phyloP scores from a whole-genome alignment of 164 flowering plant species.

The Kingdonia uniflora region DNA sequence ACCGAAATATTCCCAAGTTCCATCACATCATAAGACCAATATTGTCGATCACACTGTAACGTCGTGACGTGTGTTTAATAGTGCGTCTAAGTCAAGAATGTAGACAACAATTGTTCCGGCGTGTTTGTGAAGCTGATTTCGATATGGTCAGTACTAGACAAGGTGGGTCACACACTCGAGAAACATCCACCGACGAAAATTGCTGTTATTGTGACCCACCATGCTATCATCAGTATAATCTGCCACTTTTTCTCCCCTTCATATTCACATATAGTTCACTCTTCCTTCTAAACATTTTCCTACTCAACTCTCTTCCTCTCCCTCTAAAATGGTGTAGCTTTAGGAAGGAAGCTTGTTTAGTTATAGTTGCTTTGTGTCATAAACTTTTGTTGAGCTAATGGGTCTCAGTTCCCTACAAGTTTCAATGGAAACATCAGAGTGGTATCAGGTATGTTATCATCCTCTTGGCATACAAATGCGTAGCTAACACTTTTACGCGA shows the following conservation, averaged over 20 bases:
- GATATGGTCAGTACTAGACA: slow-evolving; percentile 2
- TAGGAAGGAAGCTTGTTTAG: neutral
- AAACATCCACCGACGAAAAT: slow-evolving; percentile 18
- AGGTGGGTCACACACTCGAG: slow-evolving; percentile 6
- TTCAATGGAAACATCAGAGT: slow-evolving; percentile 86
- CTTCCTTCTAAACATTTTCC: neutral
- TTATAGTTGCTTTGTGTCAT: neutral
- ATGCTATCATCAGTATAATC: slow-evolving; percentile 5
- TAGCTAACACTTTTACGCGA: too few species aligned
- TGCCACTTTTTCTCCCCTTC: slow-evolving; percentile 40
- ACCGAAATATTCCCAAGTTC: slow-evolving; percentile 36
- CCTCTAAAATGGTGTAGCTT: neutral
- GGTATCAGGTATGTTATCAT: slow-evolving; percentile 61
- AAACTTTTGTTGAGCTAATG: slow-evolving; percentile 24
- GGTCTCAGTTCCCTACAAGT: slow-evolving; percentile 68
- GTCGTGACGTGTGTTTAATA: slow-evolving; percentile 34
- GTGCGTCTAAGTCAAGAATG: slow-evolving; percentile 13
- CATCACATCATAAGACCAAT: slow-evolving; percentile 24
- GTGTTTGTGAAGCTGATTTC: slow-evolving; percentile 11
- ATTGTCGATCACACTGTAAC: slow-evolving; percentile 12
- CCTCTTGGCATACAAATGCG: too few species aligned
- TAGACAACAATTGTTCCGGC: neutral
- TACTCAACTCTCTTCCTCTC: slow-evolving; percentile 3
- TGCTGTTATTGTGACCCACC: slow-evolving; percentile 3
- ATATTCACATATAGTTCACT: slow-evolving; percentile 27